Evolutionary conservation across 2,329 filamentous ascomycete species (phyloP).

Genomic region (Ceratocystis huliohia): DNA sequence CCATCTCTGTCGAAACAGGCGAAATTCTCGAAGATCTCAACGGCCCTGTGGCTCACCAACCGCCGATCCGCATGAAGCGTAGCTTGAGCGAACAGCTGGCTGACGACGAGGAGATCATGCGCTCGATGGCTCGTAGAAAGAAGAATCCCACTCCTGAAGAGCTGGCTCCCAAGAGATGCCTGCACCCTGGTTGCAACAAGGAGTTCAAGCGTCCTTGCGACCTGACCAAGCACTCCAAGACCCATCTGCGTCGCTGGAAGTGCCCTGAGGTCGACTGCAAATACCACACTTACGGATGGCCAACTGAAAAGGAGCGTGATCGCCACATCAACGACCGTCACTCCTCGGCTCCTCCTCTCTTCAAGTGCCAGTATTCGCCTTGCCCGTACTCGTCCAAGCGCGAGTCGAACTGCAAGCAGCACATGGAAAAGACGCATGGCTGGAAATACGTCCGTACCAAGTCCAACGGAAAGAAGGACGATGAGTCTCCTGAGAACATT

Average conservation of each 20-base stretch:
- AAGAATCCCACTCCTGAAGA: constrained; percentile 82
- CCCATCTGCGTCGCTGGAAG: constrained; percentile 92
- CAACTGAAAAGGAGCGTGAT: constrained; percentile 94
- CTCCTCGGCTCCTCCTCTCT: constrained; percentile 64
- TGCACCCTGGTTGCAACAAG: constrained; percentile 65
- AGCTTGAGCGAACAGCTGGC: constrained; percentile 56
- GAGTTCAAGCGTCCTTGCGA: constrained; percentile 96
- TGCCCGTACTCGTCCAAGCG: constrained; percentile 93
- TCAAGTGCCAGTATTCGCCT: constrained; percentile 66
- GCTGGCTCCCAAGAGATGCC: constrained; percentile 66
- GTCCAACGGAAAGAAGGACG: constrained; percentile 61
- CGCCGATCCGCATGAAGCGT: constrained; percentile 46
- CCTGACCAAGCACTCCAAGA: constrained; percentile 96
- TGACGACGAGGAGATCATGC: constrained; percentile 70
- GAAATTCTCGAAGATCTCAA: constrained; percentile 42
- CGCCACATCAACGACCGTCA: constrained; percentile 96
- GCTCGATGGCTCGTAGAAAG: constrained; percentile 91
- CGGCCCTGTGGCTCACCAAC: constrained; percentile 31
- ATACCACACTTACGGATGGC: constrained; percentile 81
- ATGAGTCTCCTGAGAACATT: neutral
- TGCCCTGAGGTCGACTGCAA: constrained; percentile 74
- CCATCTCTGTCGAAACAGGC: constrained; percentile 63
- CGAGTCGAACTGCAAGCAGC: constrained; percentile 93
- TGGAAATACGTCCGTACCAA: constrained; percentile 89
- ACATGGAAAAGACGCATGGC: constrained; percentile 94